These are phyloP conservation scores for Neurospora sp. DNA, from an alignment of 495 filamentous ascomycete genomes.

Conservation along the genomic window DNA sequence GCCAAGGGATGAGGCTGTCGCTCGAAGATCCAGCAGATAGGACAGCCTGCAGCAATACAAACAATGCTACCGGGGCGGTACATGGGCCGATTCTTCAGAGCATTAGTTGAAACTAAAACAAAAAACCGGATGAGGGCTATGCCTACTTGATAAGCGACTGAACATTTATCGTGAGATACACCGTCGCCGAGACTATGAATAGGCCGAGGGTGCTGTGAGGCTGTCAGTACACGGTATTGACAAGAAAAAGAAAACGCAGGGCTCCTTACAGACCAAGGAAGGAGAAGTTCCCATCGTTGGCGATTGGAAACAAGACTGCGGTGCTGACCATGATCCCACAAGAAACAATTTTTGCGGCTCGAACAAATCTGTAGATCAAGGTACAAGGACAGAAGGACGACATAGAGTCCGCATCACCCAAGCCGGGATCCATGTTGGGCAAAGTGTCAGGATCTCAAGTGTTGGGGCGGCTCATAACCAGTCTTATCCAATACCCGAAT, in stretches of 20 bases:
- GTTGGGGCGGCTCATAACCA: not conserved
- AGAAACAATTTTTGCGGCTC: constrained; percentile 16
- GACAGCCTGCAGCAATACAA: constrained; percentile 11
- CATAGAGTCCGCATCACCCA: not conserved
- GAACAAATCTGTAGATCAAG: not conserved
- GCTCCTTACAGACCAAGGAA: constrained; percentile 22
- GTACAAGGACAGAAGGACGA: not conserved
- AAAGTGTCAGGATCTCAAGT: not conserved
- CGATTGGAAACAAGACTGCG: constrained; percentile 20
- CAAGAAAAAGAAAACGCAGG: not conserved
- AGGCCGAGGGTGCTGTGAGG: constrained; percentile 14
- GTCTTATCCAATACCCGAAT: not conserved
- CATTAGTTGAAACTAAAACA: not conserved
- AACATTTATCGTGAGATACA: not conserved
- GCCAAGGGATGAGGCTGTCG: constrained; percentile 15
- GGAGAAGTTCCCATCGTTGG: constrained; percentile 11
- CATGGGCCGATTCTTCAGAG: constrained; percentile 10
- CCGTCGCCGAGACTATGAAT: constrained; percentile 14
- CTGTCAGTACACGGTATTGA: constrained; percentile 4
- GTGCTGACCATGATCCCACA: constrained; percentile 25
- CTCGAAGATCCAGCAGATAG: constrained; percentile 4
- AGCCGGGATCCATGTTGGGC: not conserved
- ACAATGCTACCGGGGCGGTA: constrained; percentile 8
- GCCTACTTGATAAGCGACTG: not conserved
- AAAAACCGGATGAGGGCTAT: not conserved